Percentiles rank a stretch among this genome's conserved stretches.
Evolutionary conservation across 108 stramenopile genomes (phyloP).

Genomic region (Parmales sp.): DNA sequence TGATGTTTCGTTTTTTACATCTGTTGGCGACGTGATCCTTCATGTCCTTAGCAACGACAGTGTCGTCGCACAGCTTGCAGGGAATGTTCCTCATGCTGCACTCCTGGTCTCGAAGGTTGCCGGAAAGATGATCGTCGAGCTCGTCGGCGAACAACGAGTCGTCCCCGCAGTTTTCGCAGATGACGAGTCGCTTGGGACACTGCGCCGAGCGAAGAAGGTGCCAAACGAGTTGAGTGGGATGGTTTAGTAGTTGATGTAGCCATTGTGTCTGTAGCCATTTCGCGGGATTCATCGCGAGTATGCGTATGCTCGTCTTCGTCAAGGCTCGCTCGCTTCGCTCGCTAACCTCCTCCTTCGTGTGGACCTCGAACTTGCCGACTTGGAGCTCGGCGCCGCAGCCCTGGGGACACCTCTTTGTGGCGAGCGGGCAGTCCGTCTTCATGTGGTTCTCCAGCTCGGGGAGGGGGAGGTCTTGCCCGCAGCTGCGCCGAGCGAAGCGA

Average conservation of each 20-base stretch:
- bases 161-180: conserved; percentile 2
- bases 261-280: too few species aligned
- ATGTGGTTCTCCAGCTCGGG: neutral
- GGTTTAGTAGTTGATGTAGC: too few species aligned
- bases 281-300: too few species aligned
- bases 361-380: neutral
- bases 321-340: too few species aligned
- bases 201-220: too few species aligned
- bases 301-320: too few species aligned
- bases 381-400: neutral
- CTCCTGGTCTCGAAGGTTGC: conserved; percentile 2
- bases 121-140: neutral
- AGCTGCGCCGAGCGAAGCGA: too few species aligned
- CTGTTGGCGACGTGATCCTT: neutral
- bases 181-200: conserved; percentile 12
- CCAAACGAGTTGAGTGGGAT: too few species aligned
- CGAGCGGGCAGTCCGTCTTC: neutral
- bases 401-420: neutral
- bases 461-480: neutral
- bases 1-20: conserved; percentile 1
- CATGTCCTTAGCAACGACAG: neutral
- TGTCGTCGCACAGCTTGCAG: conserved; percentile 7
- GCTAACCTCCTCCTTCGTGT: neutral
- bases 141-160: conserved; percentile 4
- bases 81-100: neutral